A percentile compares a stretch with the other conserved stretches of the same genome.
These are phyloP conservation scores for Pleurotus platypus DNA, from an alignment of 768 basidiomycete species.

Conservation along the genomic window DNA sequence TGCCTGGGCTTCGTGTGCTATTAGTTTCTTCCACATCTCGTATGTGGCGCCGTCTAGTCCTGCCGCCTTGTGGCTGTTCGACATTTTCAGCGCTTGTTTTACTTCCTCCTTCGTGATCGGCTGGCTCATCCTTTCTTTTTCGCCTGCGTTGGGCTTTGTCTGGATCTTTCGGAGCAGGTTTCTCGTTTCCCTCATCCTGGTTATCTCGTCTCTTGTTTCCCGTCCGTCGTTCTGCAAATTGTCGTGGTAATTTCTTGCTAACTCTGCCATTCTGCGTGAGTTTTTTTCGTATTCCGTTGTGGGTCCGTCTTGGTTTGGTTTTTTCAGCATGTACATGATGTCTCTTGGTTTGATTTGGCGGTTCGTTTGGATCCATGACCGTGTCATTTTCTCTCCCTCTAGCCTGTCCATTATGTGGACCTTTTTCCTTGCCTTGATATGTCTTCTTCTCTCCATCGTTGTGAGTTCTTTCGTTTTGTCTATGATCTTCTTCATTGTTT, in stretches of 20 bases:
- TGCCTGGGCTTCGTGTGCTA: neutral
- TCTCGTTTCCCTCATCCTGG: neutral
- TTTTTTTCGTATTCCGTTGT: neutral
- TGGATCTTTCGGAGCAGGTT: neutral
- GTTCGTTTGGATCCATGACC: neutral
- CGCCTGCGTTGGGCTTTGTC: neutral
- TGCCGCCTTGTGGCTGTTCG: slow-evolving; percentile 17
- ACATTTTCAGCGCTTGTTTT: slow-evolving; percentile 7
- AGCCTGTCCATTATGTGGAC: neutral
- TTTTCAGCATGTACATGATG: neutral
- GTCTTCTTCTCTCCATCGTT: neutral
- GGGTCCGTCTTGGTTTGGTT: neutral
- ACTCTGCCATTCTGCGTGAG: neutral
- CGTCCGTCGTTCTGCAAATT: neutral
- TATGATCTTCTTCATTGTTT: too few species aligned
- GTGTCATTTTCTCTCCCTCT: neutral
- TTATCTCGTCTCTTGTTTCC: neutral
- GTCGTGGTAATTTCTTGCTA: neutral
- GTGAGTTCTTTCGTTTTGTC: neutral
- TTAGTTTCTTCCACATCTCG: slow-evolving; percentile 23
- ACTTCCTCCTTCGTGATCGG: slow-evolving; percentile 14
- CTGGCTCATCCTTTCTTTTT: neutral
- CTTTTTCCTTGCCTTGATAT: neutral
- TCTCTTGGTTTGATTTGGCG: neutral
- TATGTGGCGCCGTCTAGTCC: slow-evolving; percentile 22